These are phyloP conservation scores for Polytrichum commune DNA, from an alignment of 225 moss, liverwort and hornwort species.

Conservation along the genomic window DNA sequence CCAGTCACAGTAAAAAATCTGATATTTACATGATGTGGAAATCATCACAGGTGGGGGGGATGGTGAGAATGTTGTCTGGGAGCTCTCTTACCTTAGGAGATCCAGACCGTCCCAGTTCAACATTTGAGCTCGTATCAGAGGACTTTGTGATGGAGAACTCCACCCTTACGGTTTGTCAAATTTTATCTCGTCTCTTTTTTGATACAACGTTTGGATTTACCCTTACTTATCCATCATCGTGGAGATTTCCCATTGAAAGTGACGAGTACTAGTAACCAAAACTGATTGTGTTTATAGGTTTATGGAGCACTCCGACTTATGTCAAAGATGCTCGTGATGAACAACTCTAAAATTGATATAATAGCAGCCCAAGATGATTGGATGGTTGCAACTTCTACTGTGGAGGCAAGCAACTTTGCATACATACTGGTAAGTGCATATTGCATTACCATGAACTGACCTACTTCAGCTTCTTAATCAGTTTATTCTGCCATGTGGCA, in stretches of 20 bases:
- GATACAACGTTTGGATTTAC: not conserved
- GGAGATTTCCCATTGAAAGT: not conserved
- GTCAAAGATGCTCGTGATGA: constrained; percentile 68
- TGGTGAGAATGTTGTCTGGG: constrained; percentile 43
- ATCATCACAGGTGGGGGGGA: constrained; percentile 46
- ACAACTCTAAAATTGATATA: constrained; percentile 50
- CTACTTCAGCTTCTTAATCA: not conserved
- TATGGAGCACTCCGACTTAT: constrained; percentile 76
- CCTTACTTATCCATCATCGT: not conserved
- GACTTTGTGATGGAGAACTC: constrained; percentile 60
- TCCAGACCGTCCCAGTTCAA: constrained; percentile 58
- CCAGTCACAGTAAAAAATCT: not conserved
- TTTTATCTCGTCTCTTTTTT: not conserved
- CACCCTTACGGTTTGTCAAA: constrained; percentile 31
- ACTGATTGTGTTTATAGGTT: constrained; percentile 27
- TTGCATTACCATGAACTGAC: not conserved
- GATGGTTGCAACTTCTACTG: constrained; percentile 56
- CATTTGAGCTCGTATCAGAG: constrained; percentile 75
- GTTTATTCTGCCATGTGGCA: too few species aligned
- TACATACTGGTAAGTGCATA: constrained; percentile 51
- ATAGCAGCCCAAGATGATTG: constrained; percentile 60
- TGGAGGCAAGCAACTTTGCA: constrained; percentile 74
- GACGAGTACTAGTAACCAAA: constrained; percentile 5
- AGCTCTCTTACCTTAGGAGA: constrained; percentile 75
- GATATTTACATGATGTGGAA: constrained; percentile 1